These are phyloP conservation scores for Acrodontium crateriforme DNA, from an alignment of 2,329 filamentous ascomycete genomes.

Conservation along the genomic window DNA sequence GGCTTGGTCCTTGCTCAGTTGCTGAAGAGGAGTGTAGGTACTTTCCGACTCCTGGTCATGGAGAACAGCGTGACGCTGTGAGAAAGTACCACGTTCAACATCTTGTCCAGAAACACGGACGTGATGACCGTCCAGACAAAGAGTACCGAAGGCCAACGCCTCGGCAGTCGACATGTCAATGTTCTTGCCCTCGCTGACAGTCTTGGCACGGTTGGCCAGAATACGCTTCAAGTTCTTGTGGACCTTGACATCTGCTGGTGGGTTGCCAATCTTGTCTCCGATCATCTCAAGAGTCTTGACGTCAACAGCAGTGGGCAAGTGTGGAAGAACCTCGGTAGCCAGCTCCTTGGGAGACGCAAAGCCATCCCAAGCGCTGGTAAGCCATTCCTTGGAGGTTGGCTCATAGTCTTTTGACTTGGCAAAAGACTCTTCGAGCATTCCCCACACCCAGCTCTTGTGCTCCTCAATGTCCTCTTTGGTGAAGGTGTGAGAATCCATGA, in stretches of 20 bases:
- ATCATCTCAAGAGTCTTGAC: conserved; percentile 63
- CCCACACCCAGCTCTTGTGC: conserved; percentile 99
- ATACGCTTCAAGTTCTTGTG: conserved; percentile 98
- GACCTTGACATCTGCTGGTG: conserved; percentile 72
- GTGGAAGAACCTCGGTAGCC: conserved; percentile 82
- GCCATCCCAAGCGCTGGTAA: conserved; percentile 96
- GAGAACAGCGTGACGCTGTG: conserved; percentile 90
- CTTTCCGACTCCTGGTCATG: conserved; percentile 93
- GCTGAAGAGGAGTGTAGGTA: conserved; percentile 83
- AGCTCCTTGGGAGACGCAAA: conserved; percentile 99
- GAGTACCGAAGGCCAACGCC: conserved; percentile 82
- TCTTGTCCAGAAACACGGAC: conserved; percentile 97
- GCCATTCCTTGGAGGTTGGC: conserved; percentile 93
- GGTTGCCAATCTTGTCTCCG: conserved; percentile 61
- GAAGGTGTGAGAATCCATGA: conserved; percentile 84
- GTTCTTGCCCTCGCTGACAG: conserved; percentile 77
- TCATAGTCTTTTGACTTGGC: conserved; percentile 95
- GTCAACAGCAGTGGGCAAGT: conserved; percentile 74
- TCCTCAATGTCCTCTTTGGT: conserved; percentile 96
- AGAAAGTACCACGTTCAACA: conserved; percentile 98
- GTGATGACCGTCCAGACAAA: conserved; percentile 88
- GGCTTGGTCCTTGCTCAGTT: conserved; percentile 81
- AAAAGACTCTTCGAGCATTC: conserved; percentile 96
- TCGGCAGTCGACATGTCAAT: conserved; percentile 98
- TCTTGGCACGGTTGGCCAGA: conserved; percentile 76